These are phyloP conservation scores for Phaffomyces thermotolerans DNA, from an alignment of 805 yeast genomes.

Conservation along the genomic window DNA sequence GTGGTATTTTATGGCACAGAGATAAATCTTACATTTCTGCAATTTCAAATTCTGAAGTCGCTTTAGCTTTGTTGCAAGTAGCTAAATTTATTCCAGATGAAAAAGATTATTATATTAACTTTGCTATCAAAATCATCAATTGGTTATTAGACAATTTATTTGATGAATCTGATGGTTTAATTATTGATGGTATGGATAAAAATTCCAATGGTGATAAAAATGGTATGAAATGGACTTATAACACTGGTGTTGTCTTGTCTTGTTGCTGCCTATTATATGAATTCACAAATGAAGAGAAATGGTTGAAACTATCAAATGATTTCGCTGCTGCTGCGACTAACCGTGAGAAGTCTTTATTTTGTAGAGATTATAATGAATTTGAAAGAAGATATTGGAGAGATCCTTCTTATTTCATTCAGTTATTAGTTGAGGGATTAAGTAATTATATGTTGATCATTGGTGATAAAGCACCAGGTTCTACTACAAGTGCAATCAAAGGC, in stretches of 20 bases:
- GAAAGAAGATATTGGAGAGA: constrained; percentile 59
- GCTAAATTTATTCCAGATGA: constrained; percentile 47
- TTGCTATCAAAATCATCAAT: constrained; percentile 52
- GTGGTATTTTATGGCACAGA: constrained; percentile 67
- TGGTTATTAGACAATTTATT: constrained; percentile 48
- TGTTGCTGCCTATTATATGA: constrained; percentile 44
- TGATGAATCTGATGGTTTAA: constrained; percentile 47
- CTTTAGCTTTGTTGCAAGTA: constrained; percentile 51
- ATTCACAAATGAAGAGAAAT: constrained; percentile 42
- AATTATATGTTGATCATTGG: constrained; percentile 48
- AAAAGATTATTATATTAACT: constrained; percentile 39
- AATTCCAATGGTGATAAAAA: constrained; percentile 35
- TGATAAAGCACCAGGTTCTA: constrained; percentile 32
- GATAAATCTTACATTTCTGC: constrained; percentile 52
- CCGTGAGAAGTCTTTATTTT: constrained; percentile 48
- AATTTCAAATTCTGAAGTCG: constrained; percentile 62
- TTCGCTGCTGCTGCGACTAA: constrained; percentile 52
- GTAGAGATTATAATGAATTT: constrained; percentile 45
- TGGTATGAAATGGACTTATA: constrained; percentile 57
- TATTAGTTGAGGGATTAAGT: constrained; percentile 60
- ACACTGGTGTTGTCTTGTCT: constrained; percentile 58
- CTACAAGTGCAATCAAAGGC: constrained; percentile 23
- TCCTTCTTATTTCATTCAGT: constrained; percentile 53
- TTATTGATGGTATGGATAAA: constrained; percentile 50
- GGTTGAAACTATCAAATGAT: constrained; percentile 30